Conservation (phyloP, 2,329 filamentous ascomycete genomes). For the Emmonsiellopsis sp. region DNA sequence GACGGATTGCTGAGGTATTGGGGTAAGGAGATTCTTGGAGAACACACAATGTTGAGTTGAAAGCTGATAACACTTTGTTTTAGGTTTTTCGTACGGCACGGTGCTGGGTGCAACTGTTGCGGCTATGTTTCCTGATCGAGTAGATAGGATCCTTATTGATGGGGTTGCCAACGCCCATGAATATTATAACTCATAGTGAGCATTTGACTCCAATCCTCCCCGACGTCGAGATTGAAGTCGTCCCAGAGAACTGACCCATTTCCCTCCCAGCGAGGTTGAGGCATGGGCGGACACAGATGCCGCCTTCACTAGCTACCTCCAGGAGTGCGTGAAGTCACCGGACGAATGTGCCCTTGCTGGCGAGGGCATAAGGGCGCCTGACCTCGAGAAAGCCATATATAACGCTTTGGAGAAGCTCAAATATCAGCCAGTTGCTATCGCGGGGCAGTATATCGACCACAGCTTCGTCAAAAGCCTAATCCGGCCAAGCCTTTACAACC, state of each 20-base stretch:
- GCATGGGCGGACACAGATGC: conserved; percentile 18
- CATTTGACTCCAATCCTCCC: conserved; percentile 3
- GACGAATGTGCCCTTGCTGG: conserved; percentile 28
- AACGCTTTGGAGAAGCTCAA: conserved; percentile 4
- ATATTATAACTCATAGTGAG: conserved; percentile 10
- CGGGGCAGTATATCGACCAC: conserved; percentile 2
- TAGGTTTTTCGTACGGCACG: conserved; percentile 18
- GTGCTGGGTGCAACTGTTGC: conserved; percentile 21
- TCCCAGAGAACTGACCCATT: background rate
- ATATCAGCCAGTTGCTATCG: conserved; percentile 3
- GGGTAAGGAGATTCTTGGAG: conserved; percentile 5
- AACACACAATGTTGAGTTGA: background rate
- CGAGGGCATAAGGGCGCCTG: conserved; percentile 23
- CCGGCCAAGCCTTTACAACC: background rate
- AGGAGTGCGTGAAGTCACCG: conserved; percentile 24
- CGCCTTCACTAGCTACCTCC: conserved; percentile 18
- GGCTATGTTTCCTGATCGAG: conserved; percentile 32
- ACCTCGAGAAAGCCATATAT: conserved; percentile 31
- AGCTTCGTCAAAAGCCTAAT: background rate
- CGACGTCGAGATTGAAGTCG: background rate
- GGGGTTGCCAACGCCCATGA: conserved; percentile 22
- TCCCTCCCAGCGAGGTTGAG: conserved; percentile 16
- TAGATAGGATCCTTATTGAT: conserved; percentile 31
- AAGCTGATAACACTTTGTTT: background rate
- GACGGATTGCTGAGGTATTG: conserved; percentile 29